Evolutionary conservation across 2,329 filamentous ascomycete species (phyloP), one percentile per base, ranked within the genome.

Genomic region (Talaromyces verruculosus): DNA sequence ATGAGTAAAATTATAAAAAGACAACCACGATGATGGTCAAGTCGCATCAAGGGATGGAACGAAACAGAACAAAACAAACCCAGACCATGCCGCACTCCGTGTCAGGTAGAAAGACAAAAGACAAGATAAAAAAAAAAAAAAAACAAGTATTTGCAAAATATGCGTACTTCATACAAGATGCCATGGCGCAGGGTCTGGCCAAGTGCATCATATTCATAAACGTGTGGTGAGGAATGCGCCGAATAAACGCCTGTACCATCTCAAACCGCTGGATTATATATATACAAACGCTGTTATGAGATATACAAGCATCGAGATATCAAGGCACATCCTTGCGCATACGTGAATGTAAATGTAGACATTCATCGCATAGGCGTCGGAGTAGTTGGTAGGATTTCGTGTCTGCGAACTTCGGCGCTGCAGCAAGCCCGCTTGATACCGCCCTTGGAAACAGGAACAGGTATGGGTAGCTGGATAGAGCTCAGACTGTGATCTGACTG

Each of bases 381-480:
- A 41, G 45, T 55, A 5, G 30, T 39, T 25, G 28, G 51, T 39
- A 47, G 51, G 4, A 64, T 45, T 5, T 58, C 35, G 28, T 63
- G 60, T 47, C 63, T 65, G 41, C 66, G 49, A 58, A 62, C 62
- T 70, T 79, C 77, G 57, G 73, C 77, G 43, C 76, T 78, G 64
- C 78, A 79, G 71, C 78, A 79, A 39, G 77, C 76, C 57, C 78
- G 77, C 68, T 80, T 80, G 73, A 77, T 76, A 55, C 77, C 76
- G 10, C 72, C 74, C 3, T 64, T 67, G 2, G 61, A 73, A n/a
- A 73, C 73, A 47, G 77, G 74, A 19, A 79, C 69, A n/a, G 73
- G 69, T 43, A 71, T 67, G 57, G 68, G 69, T 47, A 69, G 61
- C 39, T 71, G 68, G 28, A 74, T 68, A 33, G 71, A 68, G 61